phyloP scores from a whole-genome alignment of 805 yeast genomes.

The Wickerhamiella parazyma region DNA sequence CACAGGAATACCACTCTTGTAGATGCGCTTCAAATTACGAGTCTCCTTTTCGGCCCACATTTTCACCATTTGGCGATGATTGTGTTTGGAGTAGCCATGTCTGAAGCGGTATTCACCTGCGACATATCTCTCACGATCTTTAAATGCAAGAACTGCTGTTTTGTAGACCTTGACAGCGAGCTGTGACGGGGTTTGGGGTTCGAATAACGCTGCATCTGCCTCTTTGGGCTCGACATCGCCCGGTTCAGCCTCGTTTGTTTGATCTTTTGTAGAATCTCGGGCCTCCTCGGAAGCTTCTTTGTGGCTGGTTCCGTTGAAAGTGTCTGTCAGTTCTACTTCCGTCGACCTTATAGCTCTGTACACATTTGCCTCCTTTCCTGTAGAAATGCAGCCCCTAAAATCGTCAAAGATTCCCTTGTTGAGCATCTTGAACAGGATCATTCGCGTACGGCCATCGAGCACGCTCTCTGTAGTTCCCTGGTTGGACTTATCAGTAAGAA shows the following conservation, averaged over 20 bases:
- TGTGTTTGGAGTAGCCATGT: slow-evolving; percentile 68
- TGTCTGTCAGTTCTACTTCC: slow-evolving; percentile 3
- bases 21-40: slow-evolving; percentile 73
- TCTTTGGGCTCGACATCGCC: too few relatives aligned
- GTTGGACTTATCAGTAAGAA: slow-evolving; percentile 58
- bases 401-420: slow-evolving; percentile 72
- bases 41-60: slow-evolving; percentile 98
- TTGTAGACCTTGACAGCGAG: slow-evolving; percentile 92
- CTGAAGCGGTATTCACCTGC: slow-evolving; percentile 92
- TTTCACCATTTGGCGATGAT: slow-evolving; percentile 94
- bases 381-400: slow-evolving; percentile 85
- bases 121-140: slow-evolving; percentile 90
- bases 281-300: too few relatives aligned
- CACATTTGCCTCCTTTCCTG: slow-evolving; percentile 98
- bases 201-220: too few relatives aligned
- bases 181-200: slow-evolving; percentile 18
- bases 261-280: too few relatives aligned
- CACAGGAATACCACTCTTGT: slow-evolving; percentile 70
- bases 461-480: slow-evolving; percentile 97
- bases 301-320: too few relatives aligned
- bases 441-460: slow-evolving; percentile 83
- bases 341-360: slow-evolving; percentile 49
- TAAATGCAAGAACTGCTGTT: slow-evolving; percentile 92
- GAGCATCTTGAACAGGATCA: slow-evolving; percentile 66
- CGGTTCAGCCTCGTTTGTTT: too few relatives aligned